Base-by-base conservation (phyloP, 371 early-diverging fungal species). In the Massospora cicadina region DNA sequence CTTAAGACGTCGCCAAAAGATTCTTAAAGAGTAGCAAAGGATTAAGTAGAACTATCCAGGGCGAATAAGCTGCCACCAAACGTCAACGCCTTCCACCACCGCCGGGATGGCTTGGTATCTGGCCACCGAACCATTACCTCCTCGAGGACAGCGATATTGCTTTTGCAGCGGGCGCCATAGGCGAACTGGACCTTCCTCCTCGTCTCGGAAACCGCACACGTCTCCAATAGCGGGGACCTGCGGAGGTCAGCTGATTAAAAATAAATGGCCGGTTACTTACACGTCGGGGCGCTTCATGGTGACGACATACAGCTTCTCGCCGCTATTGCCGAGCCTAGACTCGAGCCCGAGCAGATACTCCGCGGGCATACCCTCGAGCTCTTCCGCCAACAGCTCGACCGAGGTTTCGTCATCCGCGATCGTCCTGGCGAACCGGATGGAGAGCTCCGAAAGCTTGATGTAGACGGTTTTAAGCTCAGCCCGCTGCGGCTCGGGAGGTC, bases 231-330 rank as follows among this genome's bases (percentile, higher is more conserved):
- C 67, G 65, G 7, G 53, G 63, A 54, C 30, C 55, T 17, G 2
- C 21, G 55, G 31, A 59, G 12, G 10, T 17, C 12, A 29, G 24
- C 53, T 33, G 21, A 31, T 13, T 3, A 30, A 12, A 7, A 61
- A 33, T 2, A 17, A 33, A 61, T 61, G 3, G 24, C 2, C 3
- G 53, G 25, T 33, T 1, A 61, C 61, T 30, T 61, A 61, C 61
- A 76, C 61, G 65, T 81, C 80, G 10, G 84, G 85, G 63, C 84
- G 87, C 76, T 88, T 84, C 80, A 90, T 86, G 7, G 88, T 86
- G 29, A 89, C 77, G 29, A 78, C 68, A 27, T 63, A 63, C 12
- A 54, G 27, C n/a, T 31, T 24, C 29, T 63, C 27, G 58, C 86
- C 81, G 21, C 73, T 77, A 31, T 75, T 78, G 23, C 73, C 77